Evolutionary conservation across 257 asterid genomes (phyloP).

Genomic region (Lantana camara): DNA sequence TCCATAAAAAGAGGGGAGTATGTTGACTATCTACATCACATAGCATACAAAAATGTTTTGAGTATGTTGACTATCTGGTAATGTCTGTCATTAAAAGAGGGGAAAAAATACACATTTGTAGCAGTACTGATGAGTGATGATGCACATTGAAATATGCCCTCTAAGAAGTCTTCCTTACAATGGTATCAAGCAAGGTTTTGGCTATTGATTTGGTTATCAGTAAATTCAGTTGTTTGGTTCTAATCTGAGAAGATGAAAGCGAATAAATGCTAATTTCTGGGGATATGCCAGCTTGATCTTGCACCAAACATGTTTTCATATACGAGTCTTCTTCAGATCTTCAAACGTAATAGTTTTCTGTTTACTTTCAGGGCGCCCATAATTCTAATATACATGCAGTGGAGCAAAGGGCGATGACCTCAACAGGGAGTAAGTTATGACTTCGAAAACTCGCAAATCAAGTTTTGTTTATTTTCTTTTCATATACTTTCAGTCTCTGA

Average conservation of each 20-base stretch:
- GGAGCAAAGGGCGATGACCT: slow-evolving; percentile 22
- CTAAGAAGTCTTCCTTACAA: neutral
- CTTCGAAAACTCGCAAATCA: neutral
- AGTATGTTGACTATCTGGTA: neutral
- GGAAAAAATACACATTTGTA: neutral
- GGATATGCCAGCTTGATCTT: neutral
- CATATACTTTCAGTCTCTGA: slow-evolving; percentile 2
- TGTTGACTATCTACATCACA: neutral
- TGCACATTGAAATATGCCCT: too few relatives aligned
- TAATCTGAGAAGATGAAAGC: neutral
- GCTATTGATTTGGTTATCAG: neutral
- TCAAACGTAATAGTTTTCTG: neutral
- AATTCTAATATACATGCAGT: slow-evolving; percentile 21
- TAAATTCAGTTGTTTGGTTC: neutral
- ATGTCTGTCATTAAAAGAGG: neutral
- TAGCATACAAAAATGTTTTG: neutral
- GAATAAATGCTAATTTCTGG: slow-evolving; percentile 2
- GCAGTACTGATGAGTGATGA: neutral
- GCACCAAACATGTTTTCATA: too few relatives aligned
- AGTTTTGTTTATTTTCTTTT: neutral
- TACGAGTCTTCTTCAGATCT: neutral
- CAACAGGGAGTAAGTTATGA: slow-evolving; percentile 25
- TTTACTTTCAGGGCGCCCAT: slow-evolving; percentile 25
- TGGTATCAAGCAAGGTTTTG: neutral
- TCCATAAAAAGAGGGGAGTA: neutral